Conservation (phyloP, 1,284 basidiomycete genomes). For the Xerocomus nothofagi region DNA sequence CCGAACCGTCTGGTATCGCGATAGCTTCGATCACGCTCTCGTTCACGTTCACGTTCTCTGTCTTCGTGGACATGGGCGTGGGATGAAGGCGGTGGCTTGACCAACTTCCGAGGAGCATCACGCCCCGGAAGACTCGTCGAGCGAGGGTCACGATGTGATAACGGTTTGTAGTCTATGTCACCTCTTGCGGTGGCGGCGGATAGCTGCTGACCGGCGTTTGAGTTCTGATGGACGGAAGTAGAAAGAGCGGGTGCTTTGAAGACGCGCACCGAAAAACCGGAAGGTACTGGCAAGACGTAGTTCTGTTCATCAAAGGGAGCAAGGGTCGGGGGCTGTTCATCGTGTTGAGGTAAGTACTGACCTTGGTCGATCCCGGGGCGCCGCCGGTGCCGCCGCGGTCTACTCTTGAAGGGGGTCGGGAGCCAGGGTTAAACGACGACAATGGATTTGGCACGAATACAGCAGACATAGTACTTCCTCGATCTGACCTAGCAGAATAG, state of each 20-base stretch:
- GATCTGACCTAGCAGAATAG: slow-evolving; percentile 27
- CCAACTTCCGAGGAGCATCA: slow-evolving; percentile 27
- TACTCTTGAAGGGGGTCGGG: slow-evolving; percentile 33
- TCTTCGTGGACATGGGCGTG: slow-evolving; percentile 29
- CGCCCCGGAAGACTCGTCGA: slow-evolving; percentile 19
- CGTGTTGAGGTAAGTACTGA: slow-evolving; percentile 17
- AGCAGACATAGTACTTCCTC: slow-evolving; percentile 29
- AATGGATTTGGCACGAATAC: slow-evolving; percentile 31
- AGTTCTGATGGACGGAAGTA: slow-evolving; percentile 37
- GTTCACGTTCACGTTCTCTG: slow-evolving; percentile 24
- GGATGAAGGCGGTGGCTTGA: slow-evolving; percentile 31
- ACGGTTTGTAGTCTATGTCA: slow-evolving; percentile 44
- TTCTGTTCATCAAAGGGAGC: slow-evolving; percentile 24
- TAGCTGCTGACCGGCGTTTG: slow-evolving; percentile 31
- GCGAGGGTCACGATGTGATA: slow-evolving; percentile 31
- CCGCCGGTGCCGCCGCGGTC: slow-evolving; percentile 28
- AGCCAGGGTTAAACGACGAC: slow-evolving; percentile 33
- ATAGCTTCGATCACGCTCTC: slow-evolving; percentile 24
- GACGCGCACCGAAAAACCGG: slow-evolving; percentile 50
- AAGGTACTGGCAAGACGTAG: slow-evolving; percentile 39
- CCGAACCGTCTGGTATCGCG: slow-evolving; percentile 33
- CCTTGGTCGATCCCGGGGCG: slow-evolving; percentile 33
- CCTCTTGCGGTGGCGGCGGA: slow-evolving; percentile 37
- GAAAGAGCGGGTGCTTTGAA: slow-evolving; percentile 49
- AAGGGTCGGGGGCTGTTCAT: slow-evolving; percentile 17